A percentile compares a stretch with the other conserved stretches of the same genome.
These are phyloP conservation scores for Lumnitzera racemosa DNA, from an alignment of 345 rosid genomes.

Conservation along the genomic window DNA sequence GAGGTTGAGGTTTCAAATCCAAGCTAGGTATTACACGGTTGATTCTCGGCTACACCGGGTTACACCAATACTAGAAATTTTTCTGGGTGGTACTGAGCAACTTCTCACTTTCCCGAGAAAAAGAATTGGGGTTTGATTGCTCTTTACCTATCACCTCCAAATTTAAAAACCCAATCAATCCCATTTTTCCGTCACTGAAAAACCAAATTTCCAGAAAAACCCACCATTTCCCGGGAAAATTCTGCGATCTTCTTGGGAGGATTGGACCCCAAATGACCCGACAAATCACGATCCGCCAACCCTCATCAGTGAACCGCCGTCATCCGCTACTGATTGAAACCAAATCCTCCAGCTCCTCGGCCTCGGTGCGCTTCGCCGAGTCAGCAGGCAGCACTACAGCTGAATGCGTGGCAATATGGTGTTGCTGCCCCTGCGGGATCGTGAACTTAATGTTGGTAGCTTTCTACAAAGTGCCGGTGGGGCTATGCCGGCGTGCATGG, in stretches of 20 bases:
- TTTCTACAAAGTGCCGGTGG: constrained; percentile 31
- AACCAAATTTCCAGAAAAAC: neutral
- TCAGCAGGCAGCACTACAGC: constrained; percentile 39
- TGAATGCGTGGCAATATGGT: constrained; percentile 37
- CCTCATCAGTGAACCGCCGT: constrained; percentile 12
- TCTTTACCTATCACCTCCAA: too few relatives aligned
- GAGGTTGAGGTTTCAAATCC: too few relatives aligned
- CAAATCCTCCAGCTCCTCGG: neutral
- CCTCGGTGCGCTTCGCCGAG: constrained; percentile 21
- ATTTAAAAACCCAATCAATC: too few relatives aligned
- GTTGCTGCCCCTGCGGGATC: constrained; percentile 41
- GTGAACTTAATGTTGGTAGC: constrained; percentile 22
- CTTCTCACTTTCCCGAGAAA: too few relatives aligned
- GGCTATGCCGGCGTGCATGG: constrained; percentile 31
- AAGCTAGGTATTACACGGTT: too few relatives aligned
- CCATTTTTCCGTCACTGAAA: neutral
- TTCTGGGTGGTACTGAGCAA: too few relatives aligned
- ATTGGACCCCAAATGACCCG: constrained; percentile 8
- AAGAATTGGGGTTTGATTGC: too few relatives aligned
- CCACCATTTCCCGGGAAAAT: neutral
- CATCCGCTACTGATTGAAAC: constrained; percentile 6
- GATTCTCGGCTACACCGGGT: too few relatives aligned
- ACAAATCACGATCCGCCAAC: constrained; percentile 6
- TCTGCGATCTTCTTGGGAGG: neutral
- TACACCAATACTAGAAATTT: too few relatives aligned